Percentiles rank a stretch among this genome's conserved stretches.
Evolutionary conservation across 441 rosid species (phyloP).

Genomic region (Euphorbia schlechtendalii): DNA sequence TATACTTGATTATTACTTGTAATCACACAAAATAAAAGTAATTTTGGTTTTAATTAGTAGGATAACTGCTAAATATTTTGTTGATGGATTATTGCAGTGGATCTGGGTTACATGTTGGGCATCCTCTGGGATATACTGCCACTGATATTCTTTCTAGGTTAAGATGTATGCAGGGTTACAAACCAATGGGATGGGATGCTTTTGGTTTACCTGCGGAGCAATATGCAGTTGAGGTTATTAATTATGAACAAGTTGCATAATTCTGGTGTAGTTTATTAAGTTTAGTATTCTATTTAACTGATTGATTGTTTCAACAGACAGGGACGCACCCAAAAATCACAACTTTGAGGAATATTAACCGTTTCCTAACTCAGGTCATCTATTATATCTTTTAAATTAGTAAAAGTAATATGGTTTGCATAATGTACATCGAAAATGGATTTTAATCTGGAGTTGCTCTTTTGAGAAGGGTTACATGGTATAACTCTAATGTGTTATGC

Average conservation of each 20-base stretch:
- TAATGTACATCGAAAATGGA: neutral
- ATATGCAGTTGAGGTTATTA: constrained; percentile 81
- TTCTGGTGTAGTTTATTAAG: neutral
- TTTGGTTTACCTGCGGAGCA: constrained; percentile 99
- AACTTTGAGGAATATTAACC: constrained; percentile 78
- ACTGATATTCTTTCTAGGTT: constrained; percentile 86
- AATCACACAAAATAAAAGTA: too few species aligned
- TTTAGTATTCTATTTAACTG: constrained; percentile 13
- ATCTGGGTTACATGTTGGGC: constrained; percentile 97
- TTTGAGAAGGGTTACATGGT: neutral
- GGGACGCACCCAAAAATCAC: constrained; percentile 94
- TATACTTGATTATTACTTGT: too few species aligned
- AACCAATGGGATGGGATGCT: constrained; percentile 99
- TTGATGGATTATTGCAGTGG: constrained; percentile 51
- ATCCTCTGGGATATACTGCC: constrained; percentile 94
- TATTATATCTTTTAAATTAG: constrained; percentile 4
- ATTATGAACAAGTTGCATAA: constrained; percentile 4
- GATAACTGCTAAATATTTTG: too few species aligned
- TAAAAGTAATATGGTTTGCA: neutral
- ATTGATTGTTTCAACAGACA: constrained; percentile 44
- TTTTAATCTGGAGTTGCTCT: neutral
- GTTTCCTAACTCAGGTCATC: constrained; percentile 72
- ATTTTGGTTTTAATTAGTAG: too few species aligned
- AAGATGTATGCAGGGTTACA: constrained; percentile 89
- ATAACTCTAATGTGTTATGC: neutral